Base-by-base conservation (phyloP, 192 early-diverging fungal genomes). In the Coemansia reversa region DNA sequence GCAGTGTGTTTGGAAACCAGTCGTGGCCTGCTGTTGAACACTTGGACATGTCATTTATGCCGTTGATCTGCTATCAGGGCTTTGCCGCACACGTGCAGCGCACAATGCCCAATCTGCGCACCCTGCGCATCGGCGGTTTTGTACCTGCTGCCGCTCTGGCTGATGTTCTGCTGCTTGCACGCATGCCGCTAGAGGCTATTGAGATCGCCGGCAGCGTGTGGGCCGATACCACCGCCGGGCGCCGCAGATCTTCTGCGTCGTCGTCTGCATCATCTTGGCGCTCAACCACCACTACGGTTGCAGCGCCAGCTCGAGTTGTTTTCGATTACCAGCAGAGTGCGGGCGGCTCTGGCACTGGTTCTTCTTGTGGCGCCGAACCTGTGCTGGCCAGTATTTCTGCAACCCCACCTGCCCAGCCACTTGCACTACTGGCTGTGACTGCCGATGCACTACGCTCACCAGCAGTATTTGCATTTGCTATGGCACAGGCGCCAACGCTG, bases 41-140 rank as follows among this genome's bases (percentile, higher is more conserved):
- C 58, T 55, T 72, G 33, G 70, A 72, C 49, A 72, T 72, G 70
- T 61, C 70, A 63, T 72, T 72, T 27, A 72, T 72, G 70, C 70
- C 70, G 70, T 63, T 72, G 58, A 66, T 72, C 63, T 72, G 63
- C 63, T 72, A 72, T 63, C 70, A 72, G 54, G 70, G 70, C 54
- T 54, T 72, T 42, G 63, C 55, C 7, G 63, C 58, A 6, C 70
- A 66, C 32, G 52, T 72, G n/a, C 58, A 28, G 53, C 63, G 59
- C 48, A 66, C 63, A 1, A 65, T 72, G 70, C 70, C 70, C n/a
- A 58, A 60, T 24, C 55, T 72, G 51, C 63, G 63, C 63, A 60
- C 70, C 29, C 52, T 72, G 63, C 70, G 70, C 45, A 65, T 72
- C 49, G 59, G 59, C 54, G 70, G 70, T 20, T 72, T 66, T 53